Evolutionary conservation across 768 basidiomycete species (phyloP), one percentile per base, ranked within the genome.

Genomic region (Auricularia heimuer): DNA sequence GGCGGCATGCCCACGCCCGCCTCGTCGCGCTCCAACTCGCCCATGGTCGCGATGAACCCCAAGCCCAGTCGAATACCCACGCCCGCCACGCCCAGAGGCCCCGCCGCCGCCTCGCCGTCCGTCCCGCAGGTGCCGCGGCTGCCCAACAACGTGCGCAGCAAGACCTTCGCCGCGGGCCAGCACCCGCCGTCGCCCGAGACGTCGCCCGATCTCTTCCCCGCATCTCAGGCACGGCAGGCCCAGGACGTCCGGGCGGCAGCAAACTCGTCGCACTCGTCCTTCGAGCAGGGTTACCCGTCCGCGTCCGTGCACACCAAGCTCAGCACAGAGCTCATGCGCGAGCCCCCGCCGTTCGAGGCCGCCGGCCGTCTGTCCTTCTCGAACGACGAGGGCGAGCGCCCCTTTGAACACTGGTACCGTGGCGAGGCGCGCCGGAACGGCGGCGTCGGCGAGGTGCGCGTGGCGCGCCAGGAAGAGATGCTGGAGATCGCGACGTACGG

Each of bases 321-420:
- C 58, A 36, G 34, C 62, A 47, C 51, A 39, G 56, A 66, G 39
- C 65, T 67, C 47, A 47, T 51, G 34, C 64, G 62, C 42, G 66
- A 67, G 61, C 47, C 63, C 21, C 58, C 66, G 33, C 66, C 66
- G 24, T 67, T 67, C 54, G 61, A 61, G 37, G 36, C 60, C 21
- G 24, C 18, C 29, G 34, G 29, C 14, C 64, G 66, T 4, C 29
- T 62, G 0, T 54, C 47, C 11, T 54, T 58, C 61, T 34, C 33
- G 39, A 62, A 3, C 81, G 90, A 54, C 76, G 90, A 92, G 29
- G 90, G 90, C 67, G 91, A 93, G 71, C 82, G 83, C 14, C 90
- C 90, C 0, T 93, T 87, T 66, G 90, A 93, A 70, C 91, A 94
- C 70, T 93, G 91, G 91, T 94, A 94, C 71, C 86, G 91, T 61